A percentile compares a stretch with the other conserved stretches of the same genome.
These are phyloP conservation scores for Megacollybia marginata DNA, from an alignment of 768 basidiomycete species.

Conservation along the genomic window DNA sequence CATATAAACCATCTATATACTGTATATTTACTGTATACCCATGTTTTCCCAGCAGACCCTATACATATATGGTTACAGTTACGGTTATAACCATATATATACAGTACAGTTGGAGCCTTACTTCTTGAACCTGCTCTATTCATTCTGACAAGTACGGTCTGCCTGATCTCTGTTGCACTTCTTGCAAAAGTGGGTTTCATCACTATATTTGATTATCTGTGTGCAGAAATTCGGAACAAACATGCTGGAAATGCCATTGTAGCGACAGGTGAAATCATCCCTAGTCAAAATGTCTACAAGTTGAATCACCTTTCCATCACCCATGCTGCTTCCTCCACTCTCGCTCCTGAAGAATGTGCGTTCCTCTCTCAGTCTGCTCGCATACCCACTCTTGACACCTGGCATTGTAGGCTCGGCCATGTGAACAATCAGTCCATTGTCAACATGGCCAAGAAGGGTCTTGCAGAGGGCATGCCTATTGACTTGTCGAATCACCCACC, in stretches of 20 bases:
- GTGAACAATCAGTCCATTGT: conserved; percentile 4
- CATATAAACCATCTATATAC: no score
- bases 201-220: neutral
- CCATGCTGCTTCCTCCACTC: neutral
- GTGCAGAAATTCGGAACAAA: neutral
- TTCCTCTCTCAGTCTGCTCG: conserved; percentile 5
- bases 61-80: no score
- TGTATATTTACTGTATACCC: no score
- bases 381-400: no score
- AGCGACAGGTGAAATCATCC: neutral
- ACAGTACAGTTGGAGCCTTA: no score
- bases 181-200: neutral
- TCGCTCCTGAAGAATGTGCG: neutral
- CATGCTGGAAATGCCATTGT: neutral
- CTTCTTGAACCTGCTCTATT: neutral
- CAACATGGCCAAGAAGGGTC: neutral
- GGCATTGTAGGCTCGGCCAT: conserved; percentile 13
- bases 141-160: neutral
- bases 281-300: neutral
- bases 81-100: no score
- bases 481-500: conserved; percentile 6
- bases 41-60: no score
- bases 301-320: no score
- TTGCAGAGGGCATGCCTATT: conserved; percentile 11
- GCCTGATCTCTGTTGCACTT: neutral